Conservation (phyloP, 345 rosid species). For the Reutealis trisperma region DNA sequence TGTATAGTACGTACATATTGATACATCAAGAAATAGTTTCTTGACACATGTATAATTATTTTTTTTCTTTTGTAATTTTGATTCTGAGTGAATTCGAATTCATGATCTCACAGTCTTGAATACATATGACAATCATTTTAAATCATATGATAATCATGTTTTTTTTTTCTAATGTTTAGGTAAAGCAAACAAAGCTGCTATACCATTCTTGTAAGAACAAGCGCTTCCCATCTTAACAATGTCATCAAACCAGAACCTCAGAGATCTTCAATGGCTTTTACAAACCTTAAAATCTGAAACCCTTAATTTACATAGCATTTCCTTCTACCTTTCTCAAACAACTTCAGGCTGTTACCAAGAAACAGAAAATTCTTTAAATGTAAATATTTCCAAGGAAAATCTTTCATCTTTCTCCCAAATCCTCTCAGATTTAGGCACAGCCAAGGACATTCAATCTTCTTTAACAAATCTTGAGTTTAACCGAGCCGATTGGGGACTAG, state of each 20-base stretch:
- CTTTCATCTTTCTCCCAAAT: conserved; percentile 48
- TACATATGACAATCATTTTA: too few species aligned
- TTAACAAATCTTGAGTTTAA: conserved; percentile 68
- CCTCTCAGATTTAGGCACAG: conserved; percentile 50
- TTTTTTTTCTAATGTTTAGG: neutral
- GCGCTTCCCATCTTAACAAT: conserved; percentile 23
- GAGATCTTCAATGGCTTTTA: conserved; percentile 66
- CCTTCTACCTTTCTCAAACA: conserved; percentile 58
- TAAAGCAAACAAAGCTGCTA: neutral
- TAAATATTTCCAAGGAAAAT: conserved; percentile 51
- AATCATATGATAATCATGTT: neutral
- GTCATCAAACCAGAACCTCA: conserved; percentile 59
- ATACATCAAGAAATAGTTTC: neutral
- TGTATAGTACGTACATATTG: neutral
- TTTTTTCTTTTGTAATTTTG: too few species aligned
- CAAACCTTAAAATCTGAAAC: conserved; percentile 52
- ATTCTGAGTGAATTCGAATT: neutral
- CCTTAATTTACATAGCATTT: conserved; percentile 56
- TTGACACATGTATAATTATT: neutral
- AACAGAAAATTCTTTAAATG: conserved; percentile 64
- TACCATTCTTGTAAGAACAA: neutral
- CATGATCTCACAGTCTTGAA: too few species aligned
- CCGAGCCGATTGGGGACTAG: conserved; percentile 63
- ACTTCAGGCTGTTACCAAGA: conserved; percentile 59
- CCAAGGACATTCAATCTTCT: conserved; percentile 42